phyloP scores from a whole-genome alignment of 164 flowering plant genomes.

The Vitis labrusca region DNA sequence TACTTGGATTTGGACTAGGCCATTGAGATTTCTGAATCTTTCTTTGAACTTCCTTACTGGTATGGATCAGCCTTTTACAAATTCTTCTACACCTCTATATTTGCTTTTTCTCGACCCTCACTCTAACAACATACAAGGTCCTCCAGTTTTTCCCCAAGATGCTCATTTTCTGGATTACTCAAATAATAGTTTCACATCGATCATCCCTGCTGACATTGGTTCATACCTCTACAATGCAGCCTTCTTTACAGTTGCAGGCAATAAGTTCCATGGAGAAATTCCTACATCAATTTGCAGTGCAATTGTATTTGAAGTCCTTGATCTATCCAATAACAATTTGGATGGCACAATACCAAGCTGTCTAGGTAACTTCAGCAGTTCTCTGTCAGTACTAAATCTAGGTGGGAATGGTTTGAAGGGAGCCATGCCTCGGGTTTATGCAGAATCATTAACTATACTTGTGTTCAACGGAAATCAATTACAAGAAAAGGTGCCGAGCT shows the following conservation, averaged over 20 bases:
- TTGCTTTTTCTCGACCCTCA: background rate
- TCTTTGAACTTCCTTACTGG: background rate
- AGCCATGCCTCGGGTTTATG: background rate
- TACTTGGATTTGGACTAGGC: background rate
- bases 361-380: background rate
- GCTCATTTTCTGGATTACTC: too few species aligned
- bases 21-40: background rate
- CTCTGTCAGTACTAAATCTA: background rate
- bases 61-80: background rate
- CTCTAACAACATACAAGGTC: constrained; percentile 2
- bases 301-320: background rate
- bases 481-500: background rate
- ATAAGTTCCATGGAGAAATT: background rate
- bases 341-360: background rate
- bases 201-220: too few species aligned
- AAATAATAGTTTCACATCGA: too few species aligned
- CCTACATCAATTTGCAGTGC: background rate
- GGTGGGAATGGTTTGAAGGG: background rate
- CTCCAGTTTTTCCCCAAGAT: background rate
- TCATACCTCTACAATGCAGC: too few species aligned
- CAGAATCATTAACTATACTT: background rate
- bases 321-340: constrained; percentile 2
- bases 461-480: background rate
- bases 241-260: too few species aligned
- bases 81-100: background rate